Evolutionary conservation across 495 filamentous ascomycete species (phyloP), one percentile per base, ranked within the genome.

Genomic region (Daldinia concentrica): DNA sequence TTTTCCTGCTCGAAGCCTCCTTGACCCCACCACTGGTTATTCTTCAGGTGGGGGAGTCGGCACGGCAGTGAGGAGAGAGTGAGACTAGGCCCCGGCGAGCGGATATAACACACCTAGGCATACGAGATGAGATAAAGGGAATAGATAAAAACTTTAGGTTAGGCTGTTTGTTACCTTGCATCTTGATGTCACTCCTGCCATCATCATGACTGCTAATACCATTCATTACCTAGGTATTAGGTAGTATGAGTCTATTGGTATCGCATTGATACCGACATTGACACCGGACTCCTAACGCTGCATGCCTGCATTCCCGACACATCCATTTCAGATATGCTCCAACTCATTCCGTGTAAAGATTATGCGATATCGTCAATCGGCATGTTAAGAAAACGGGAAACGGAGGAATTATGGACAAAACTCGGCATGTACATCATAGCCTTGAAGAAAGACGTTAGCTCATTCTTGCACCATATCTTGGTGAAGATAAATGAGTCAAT

Each of bases 1-100:
- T 69, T 73, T 69, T 69, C 26, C 3, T 36, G 60, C 50, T 32
- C 37, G 43, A 64, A 64, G 43, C 45, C 50, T 60, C 43, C 24
- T 64, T 51, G 72, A 75, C 72, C 74, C 74, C 75, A 71, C 74
- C 72, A 68, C 62, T 63, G 56, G 66, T 62, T 71, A 71, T 73
- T 73, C 58, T 58, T 24, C 58, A 69, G 72, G 75, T 75, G 72
- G 75, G 74, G 74, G 66, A 66, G 69, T 52, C 75, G 75, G 72
- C 75, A 77, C 69, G 62, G 67, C 66, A 66, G 73, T 69, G 61
- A 62, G 58, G 51, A 64, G 56, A 52, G 55, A 24, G 50, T n/a
- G 50, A 54, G 50, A 54, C 50, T 54, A 54, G 50, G 19, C 19
- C 50, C 50, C 26, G 48, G 48, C 17, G 48, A 51, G 22, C 45